Conservation (phyloP, 2,329 filamentous ascomycete species). For the Magnaporthiopsis poae region DNA sequence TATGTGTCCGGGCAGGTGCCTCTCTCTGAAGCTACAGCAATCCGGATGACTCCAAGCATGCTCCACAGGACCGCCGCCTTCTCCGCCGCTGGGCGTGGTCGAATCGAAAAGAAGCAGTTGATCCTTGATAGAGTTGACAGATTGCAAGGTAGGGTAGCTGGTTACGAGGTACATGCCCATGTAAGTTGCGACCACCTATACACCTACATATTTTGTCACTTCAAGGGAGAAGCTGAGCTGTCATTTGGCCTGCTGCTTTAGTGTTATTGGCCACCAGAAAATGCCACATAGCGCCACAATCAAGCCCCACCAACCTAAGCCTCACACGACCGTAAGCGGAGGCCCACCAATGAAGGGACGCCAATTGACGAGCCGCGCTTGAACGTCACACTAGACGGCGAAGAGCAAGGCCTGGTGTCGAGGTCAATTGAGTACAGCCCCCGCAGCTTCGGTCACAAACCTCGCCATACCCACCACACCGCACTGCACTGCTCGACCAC, state of each 20-base stretch:
- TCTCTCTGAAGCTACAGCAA: not conserved
- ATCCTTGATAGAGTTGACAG: not conserved
- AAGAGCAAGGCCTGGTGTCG: not conserved
- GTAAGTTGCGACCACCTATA: not conserved
- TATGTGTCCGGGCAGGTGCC: not conserved
- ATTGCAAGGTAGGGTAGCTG: not conserved
- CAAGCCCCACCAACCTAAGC: no score
- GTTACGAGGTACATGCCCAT: not conserved
- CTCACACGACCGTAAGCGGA: no score
- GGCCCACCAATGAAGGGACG: not conserved
- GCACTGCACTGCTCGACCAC: constrained; percentile 1
- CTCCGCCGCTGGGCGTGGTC: not conserved
- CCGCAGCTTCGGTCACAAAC: not conserved
- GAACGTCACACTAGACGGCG: not conserved
- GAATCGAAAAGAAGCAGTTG: not conserved
- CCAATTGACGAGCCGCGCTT: not conserved
- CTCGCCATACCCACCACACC: constrained; percentile 1
- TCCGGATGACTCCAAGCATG: not conserved
- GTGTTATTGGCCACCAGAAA: not conserved
- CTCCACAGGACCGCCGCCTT: not conserved
- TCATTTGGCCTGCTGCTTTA: no score
- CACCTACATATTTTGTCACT: not conserved
- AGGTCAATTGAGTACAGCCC: not conserved
- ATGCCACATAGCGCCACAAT: not conserved
- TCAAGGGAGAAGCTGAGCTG: no score